phyloP scores from a whole-genome alignment of 2,329 filamentous ascomycete genomes.

The Huntiella abstrusa region DNA sequence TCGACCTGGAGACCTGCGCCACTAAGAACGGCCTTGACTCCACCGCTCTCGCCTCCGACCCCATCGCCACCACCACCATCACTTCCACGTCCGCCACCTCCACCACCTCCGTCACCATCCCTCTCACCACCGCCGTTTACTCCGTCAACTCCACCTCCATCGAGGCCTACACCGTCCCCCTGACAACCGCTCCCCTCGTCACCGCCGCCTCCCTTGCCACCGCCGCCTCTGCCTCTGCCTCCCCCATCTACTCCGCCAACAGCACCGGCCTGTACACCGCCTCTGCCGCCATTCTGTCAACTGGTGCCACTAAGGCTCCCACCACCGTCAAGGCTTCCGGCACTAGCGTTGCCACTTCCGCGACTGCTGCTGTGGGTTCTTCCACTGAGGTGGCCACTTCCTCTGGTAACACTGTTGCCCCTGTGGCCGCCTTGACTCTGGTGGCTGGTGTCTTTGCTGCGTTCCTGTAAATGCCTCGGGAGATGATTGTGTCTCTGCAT shows the following conservation, averaged over 20 bases:
- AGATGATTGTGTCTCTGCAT: too few relatives aligned
- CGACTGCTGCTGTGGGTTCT: not conserved
- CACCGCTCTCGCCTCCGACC: constrained; percentile 23
- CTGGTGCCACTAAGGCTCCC: not conserved
- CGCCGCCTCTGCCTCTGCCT: not conserved
- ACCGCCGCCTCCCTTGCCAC: constrained; percentile 1
- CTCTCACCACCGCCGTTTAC: constrained; percentile 8
- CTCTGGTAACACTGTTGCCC: constrained; percentile 5
- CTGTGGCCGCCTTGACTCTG: constrained; percentile 9
- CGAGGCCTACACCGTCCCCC: not conserved
- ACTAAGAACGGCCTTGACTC: constrained; percentile 29
- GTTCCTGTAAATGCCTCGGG: constrained; percentile 8
- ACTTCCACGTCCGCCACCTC: constrained; percentile 15
- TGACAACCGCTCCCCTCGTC: constrained; percentile 6
- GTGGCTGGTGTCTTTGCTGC: constrained; percentile 11
- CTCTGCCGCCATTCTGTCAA: constrained; percentile 2
- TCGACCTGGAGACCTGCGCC: constrained; percentile 36
- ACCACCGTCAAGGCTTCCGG: not conserved
- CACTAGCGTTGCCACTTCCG: not conserved
- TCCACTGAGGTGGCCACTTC: constrained; percentile 2
- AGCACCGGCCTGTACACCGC: constrained; percentile 2
- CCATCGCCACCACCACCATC: constrained; percentile 17
- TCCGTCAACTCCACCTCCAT: constrained; percentile 5
- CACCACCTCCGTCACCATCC: constrained; percentile 12
- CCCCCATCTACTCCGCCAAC: constrained; percentile 3